A percentile compares a stretch with the other conserved stretches of the same genome.
Evolutionary conservation across 352 stramenopile species (phyloP).

Genomic region (Phytophthora lateralis): DNA sequence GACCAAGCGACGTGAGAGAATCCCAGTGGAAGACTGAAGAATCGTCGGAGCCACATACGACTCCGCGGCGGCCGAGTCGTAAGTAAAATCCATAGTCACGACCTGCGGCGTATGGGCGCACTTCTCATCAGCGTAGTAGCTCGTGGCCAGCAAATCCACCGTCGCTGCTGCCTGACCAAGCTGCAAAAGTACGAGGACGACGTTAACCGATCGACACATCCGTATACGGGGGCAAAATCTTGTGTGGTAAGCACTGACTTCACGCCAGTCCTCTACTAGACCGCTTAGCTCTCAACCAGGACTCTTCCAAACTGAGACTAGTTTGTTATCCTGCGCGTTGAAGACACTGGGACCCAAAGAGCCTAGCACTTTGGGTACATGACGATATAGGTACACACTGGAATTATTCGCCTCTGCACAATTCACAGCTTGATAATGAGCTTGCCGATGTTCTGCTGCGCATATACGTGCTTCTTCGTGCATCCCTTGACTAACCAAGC

Average conservation of each 20-base stretch:
- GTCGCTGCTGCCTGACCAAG: background rate
- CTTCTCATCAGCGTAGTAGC: conserved; percentile 9
- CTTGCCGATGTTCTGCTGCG: conserved; percentile 79
- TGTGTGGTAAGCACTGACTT: background rate
- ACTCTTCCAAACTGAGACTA: too few relatives aligned
- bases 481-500: too few relatives aligned
- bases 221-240: background rate
- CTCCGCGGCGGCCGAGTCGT: conserved; percentile 5
- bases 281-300: too few relatives aligned
- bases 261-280: too few relatives aligned
- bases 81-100: conserved; percentile 19
- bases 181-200: background rate
- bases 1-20: conserved; percentile 6
- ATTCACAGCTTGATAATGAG: conserved; percentile 65
- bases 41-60: conserved; percentile 6
- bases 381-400: background rate
- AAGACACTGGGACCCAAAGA: too few relatives aligned
- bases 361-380: too few relatives aligned
- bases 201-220: background rate
- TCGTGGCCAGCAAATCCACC: conserved; percentile 16
- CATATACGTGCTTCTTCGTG: too few relatives aligned
- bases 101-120: conserved; percentile 6
- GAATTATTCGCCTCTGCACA: background rate
- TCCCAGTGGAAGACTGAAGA: conserved; percentile 8
- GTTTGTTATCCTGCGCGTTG: too few relatives aligned